Evolutionary conservation across 176 grass and related monocot genomes (phyloP), one percentile per base, ranked within the genome.

Genomic region (Thalia dealbata): DNA sequence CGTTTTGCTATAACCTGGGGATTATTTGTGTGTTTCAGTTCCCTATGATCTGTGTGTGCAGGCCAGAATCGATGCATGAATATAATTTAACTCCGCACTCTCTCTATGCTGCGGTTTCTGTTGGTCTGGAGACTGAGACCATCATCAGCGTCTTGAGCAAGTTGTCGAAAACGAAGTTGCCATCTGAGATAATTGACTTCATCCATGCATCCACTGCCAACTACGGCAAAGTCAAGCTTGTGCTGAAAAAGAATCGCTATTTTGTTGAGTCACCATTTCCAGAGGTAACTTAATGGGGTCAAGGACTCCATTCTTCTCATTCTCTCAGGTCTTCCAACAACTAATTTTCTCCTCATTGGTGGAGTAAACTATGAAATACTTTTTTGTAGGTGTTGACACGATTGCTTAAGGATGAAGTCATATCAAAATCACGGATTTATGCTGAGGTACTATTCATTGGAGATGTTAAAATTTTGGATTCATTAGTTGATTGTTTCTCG

Each of bases 201-300:
- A 92, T 97, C 82, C 87, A 92, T 24, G 93, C 61, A n/a, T 92
- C 89, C 32, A 97, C 93, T 62, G 75, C 93, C 67, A 97, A 97
- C 81, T 97, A 97, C 35, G 93, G 93, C 15, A 97, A 97, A 88
- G 93, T 97, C 12, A 97, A 97, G 83, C 89, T 97, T 78, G 93
- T 97, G 59, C 76, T 97, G 78, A 97, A 97, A 81, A 97, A 97
- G 82, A 97, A 97, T 73, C 73, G 81, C 18, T 97, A 97, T 82
- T 97, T 92, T 71, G 93, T 92, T 0, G 89, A 97, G 74, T 97
- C 93, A 7, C 89, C 87, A 21, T 91, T 92, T 69, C 87, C 93
- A 14, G 89, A 97, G 93, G 93, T 96, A 75, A 82, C 70, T 77
- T 74, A 73, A 7, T 28, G 41, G 15, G 0, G 30, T 67, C 6